phyloP scores from a whole-genome alignment of 805 yeast species.

The Candida qinlingensis region DNA sequence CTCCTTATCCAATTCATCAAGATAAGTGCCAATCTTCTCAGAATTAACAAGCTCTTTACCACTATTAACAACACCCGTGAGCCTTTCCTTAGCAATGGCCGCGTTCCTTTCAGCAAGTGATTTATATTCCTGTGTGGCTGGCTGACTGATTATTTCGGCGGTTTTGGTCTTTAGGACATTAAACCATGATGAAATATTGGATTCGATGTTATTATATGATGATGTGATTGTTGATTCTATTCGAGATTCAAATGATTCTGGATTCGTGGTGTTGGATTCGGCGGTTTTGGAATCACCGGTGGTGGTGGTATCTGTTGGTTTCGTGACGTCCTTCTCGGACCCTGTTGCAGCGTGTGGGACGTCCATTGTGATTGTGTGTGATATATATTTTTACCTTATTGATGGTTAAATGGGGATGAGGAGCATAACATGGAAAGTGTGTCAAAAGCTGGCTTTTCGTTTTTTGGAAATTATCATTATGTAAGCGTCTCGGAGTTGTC shows the following conservation, averaged over 20 bases:
- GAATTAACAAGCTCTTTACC: slow-evolving; percentile 28
- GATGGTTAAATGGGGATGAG: too few relatives aligned
- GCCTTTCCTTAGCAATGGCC: slow-evolving; percentile 15
- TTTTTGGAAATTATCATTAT: too few relatives aligned
- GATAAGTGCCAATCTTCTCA: slow-evolving; percentile 48
- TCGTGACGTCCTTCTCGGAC: not conserved
- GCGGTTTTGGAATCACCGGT: too few relatives aligned
- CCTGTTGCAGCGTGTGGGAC: not conserved
- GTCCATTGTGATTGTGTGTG: not conserved
- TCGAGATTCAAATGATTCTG: not conserved
- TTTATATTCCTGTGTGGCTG: slow-evolving; percentile 21
- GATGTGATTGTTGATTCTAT: not conserved
- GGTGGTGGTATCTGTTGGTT: not conserved
- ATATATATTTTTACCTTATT: too few relatives aligned
- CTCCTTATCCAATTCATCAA: slow-evolving; percentile 69
- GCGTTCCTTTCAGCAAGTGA: slow-evolving; percentile 14
- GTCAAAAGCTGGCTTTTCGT: too few relatives aligned
- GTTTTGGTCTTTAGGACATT: not conserved
- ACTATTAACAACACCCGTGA: slow-evolving; percentile 30
- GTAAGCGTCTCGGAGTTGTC: too few relatives aligned
- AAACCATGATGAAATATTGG: not conserved
- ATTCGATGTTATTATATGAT: not conserved
- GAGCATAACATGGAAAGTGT: too few relatives aligned
- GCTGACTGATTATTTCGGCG: not conserved
- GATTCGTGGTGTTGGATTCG: not conserved